phyloP scores from a whole-genome alignment of 352 stramenopile species.

The Pythium dissimile region DNA sequence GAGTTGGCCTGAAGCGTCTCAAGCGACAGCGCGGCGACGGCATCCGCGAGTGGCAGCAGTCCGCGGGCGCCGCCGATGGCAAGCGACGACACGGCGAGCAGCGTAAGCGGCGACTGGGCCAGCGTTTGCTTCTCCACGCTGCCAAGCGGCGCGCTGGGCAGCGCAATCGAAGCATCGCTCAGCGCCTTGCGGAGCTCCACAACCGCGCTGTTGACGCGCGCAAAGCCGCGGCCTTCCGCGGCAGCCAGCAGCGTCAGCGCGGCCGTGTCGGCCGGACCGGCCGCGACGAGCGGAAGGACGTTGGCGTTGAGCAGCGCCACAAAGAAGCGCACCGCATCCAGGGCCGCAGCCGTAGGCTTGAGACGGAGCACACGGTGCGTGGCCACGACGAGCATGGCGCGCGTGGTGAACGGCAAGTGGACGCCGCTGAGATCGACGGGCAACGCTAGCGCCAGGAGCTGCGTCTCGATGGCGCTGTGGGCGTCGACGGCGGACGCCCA shows the following conservation, averaged over 20 bases:
- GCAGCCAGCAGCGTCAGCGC: conserved; percentile 28
- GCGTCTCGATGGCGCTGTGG: conserved; percentile 2
- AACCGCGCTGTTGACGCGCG: conserved; percentile 6
- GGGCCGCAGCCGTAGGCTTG: conserved; percentile 25
- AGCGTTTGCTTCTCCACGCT: conserved; percentile 38
- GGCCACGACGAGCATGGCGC: conserved; percentile 38
- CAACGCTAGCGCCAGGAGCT: conserved; percentile 6
- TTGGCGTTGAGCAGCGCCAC: conserved; percentile 58
- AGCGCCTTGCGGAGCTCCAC: conserved; percentile 23
- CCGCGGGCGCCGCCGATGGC: conserved; percentile 61
- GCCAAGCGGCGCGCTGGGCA: conserved; percentile 35
- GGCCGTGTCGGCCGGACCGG: conserved; percentile 23
- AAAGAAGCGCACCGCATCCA: conserved; percentile 43
- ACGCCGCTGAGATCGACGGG: neutral
- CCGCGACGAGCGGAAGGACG: conserved; percentile 31
- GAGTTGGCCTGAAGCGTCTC: conserved; percentile 65
- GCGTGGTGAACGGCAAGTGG: conserved; percentile 12
- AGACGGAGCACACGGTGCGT: conserved; percentile 44
- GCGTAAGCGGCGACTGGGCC: conserved; percentile 26
- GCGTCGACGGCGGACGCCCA: conserved; percentile 4
- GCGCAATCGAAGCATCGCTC: conserved; percentile 25
- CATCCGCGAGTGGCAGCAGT: conserved; percentile 63
- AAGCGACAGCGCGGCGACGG: conserved; percentile 79
- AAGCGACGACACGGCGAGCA: conserved; percentile 55
- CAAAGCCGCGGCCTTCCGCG: conserved; percentile 27